Conservation (phyloP, 2,329 filamentous ascomycete genomes). For the Fusarium continuum region DNA sequence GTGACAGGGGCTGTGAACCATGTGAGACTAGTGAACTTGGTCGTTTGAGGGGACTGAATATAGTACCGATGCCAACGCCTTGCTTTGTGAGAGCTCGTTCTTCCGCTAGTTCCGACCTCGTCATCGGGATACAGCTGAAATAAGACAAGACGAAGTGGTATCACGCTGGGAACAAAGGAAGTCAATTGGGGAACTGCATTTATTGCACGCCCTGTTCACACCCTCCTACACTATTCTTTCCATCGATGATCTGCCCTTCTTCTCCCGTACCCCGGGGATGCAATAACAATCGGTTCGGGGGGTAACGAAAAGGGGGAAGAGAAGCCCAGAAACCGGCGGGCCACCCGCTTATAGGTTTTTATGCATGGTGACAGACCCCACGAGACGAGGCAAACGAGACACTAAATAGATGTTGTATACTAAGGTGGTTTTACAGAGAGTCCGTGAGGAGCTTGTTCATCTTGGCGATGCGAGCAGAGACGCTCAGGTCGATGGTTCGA, state of each 20-base stretch:
- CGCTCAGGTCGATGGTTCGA: conserved; percentile 96
- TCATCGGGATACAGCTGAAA: background rate
- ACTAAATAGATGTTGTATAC: conserved; percentile 42
- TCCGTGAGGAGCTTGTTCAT: conserved; percentile 99
- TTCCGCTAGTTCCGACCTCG: conserved; percentile 3
- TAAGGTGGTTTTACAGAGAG: conserved; percentile 77
- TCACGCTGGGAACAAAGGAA: conserved; percentile 17
- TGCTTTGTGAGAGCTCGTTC: background rate
- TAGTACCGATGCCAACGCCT: background rate
- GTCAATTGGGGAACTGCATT: conserved; percentile 39
- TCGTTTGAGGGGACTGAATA: background rate
- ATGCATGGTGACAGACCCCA: conserved; percentile 19
- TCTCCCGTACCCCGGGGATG: conserved; percentile 27
- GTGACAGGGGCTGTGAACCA: background rate
- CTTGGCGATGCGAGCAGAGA: conserved; percentile 93
- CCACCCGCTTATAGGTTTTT: conserved; percentile 8
- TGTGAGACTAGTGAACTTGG: background rate
- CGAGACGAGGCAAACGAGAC: conserved; percentile 36
- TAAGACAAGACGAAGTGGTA: background rate
- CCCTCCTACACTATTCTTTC: conserved; percentile 47
- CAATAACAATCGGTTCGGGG: conserved; percentile 22
- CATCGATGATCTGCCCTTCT: conserved; percentile 39
- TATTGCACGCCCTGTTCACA: conserved; percentile 44
- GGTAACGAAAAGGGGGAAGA: conserved; percentile 27
- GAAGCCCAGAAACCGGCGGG: conserved; percentile 27